phyloP scores from a whole-genome alignment of 1,284 basidiomycete genomes.

The Peniophora sp. region DNA sequence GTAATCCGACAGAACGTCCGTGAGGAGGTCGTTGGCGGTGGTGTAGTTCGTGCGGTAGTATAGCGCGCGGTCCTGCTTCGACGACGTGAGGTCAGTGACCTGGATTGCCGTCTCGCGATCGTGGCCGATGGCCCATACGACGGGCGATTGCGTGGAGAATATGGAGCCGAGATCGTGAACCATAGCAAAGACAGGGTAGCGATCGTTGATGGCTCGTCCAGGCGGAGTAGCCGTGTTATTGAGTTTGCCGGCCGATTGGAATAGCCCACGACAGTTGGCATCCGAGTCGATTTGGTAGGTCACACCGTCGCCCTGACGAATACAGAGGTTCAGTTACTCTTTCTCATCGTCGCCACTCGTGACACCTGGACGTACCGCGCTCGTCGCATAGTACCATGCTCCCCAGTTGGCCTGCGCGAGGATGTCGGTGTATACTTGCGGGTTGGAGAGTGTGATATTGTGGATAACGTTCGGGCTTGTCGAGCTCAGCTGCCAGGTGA shows the following conservation, averaged over 20 bases:
- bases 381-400: not conserved
- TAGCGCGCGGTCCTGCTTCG: not conserved
- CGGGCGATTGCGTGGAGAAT: not conserved
- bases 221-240: not conserved
- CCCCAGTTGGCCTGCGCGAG: not conserved
- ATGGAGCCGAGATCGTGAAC: not conserved
- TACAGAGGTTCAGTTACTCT: not conserved
- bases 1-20: conserved; percentile 1
- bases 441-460: not conserved
- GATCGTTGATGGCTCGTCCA: not conserved
- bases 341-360: no score
- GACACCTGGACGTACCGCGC: not conserved
- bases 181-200: not conserved
- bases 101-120: not conserved
- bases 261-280: not conserved
- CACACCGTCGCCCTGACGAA: not conserved
- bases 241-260: not conserved
- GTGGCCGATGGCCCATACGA: not conserved
- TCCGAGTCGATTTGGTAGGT: not conserved
- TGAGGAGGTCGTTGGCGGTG: not conserved
- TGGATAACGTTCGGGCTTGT: not conserved
- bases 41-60: not conserved
- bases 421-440: not conserved
- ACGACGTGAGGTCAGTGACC: not conserved
- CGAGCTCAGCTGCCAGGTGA: not conserved